Base-by-base conservation (phyloP, 169 alveolate species). In the Eimeria acervulina region DNA sequence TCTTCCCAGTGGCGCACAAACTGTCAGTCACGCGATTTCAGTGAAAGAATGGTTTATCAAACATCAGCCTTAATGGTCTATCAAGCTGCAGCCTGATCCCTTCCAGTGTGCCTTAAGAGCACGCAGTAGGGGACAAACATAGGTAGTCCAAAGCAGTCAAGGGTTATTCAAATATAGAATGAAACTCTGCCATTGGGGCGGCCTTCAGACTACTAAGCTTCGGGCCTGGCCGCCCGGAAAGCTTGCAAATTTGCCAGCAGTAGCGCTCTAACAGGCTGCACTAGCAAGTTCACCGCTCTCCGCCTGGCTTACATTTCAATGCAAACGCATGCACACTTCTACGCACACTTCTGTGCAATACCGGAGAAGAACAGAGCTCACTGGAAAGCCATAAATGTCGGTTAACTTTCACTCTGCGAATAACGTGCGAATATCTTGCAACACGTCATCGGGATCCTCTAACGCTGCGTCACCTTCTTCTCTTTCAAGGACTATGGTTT, bases 371-470 rank as follows among this genome's bases (percentile, higher is more conserved):
- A 55, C 15, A 7, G 26, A 17, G 5, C 1, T 38, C 36, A 33
- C 38, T n/a, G 7, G 0, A 12, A 21, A n/a, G 12, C 42, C 0
- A 13, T 68, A 12, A 42, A 33, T 33, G n/a, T 23, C 21, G 52
- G 36, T 23, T 36, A 19, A 38, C 59, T n/a, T 42, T 76, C 87
- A 76, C 61, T 76, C 87, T 21, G 23, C 87, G 21, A 76, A 76
- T 76, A 76, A 40, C 36, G 63, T 21, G 87, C 87, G 87, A 1
- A 76, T 36, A 38, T 42, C 87, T 40, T 76, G 21, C 87, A 76
- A 40, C 0, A 76, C 38, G 61, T 83, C 72, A 28, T 83, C 91
- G 33, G 47, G 51, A 51, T 83, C 91, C 1, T 83, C 91, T n/a
- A 19, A 44, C 51, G 33, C 70, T 52, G 91, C 72, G 0, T 83